Percentiles rank a stretch among this genome's conserved stretches.
These are phyloP conservation scores for Cicer bijugum DNA, from an alignment of 306 rosid species.

Conservation along the genomic window DNA sequence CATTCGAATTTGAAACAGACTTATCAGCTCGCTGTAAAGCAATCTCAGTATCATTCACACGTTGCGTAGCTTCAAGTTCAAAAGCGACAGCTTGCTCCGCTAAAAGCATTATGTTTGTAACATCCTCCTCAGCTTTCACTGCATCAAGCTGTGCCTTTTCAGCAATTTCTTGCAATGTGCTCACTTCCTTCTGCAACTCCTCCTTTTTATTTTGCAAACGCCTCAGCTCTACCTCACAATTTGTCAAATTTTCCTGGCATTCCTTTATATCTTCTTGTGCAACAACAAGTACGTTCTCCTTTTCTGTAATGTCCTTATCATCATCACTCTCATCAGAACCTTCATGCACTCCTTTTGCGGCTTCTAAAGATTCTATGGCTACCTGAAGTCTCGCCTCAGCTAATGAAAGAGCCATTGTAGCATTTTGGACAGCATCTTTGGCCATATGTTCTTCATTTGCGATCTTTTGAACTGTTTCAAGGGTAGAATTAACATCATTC, in stretches of 20 bases:
- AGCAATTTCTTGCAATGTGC: slow-evolving; percentile 70
- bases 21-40: slow-evolving; percentile 73
- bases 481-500: slow-evolving; percentile 65
- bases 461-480: slow-evolving; percentile 64
- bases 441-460: slow-evolving; percentile 71
- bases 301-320: slow-evolving; percentile 51
- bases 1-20: slow-evolving; percentile 52
- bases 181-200: slow-evolving; percentile 83
- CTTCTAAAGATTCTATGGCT: slow-evolving; percentile 67
- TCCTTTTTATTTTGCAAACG: slow-evolving; percentile 68
- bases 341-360: slow-evolving; percentile 53
- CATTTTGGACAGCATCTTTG: slow-evolving; percentile 87
- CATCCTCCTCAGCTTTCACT: slow-evolving; percentile 89
- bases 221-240: slow-evolving; percentile 61
- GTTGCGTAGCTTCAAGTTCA: slow-evolving; percentile 84
- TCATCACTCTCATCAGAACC: slow-evolving; percentile 54
- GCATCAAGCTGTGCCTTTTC: slow-evolving; percentile 74
- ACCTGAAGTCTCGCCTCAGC: slow-evolving; percentile 97
- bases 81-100: slow-evolving; percentile 98
- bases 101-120: slow-evolving; percentile 86
- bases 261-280: slow-evolving; percentile 69
- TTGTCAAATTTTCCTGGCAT: slow-evolving; percentile 62
- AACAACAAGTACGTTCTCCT: slow-evolving; percentile 53
- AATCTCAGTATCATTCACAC: slow-evolving; percentile 81
- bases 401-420: slow-evolving; percentile 84